Conservation (phyloP, 768 basidiomycete species). For the Hericium coralloides region DNA sequence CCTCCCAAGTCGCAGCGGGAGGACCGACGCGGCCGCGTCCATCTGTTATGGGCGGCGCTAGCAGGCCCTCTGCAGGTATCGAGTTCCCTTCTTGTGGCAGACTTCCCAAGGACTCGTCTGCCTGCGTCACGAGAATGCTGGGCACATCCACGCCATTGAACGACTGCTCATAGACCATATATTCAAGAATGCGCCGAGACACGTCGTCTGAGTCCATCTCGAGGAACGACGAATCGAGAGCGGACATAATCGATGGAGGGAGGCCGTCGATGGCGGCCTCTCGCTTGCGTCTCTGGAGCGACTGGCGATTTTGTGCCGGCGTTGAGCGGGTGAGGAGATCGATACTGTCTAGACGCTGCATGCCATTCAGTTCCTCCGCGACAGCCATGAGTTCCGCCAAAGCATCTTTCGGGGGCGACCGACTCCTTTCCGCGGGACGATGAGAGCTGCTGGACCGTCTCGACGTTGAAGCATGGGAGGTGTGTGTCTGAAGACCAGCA, state of each 20-base stretch:
- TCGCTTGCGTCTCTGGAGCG: neutral
- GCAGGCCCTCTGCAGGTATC: neutral
- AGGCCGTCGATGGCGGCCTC: neutral
- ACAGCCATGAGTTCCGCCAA: slow-evolving; percentile 1
- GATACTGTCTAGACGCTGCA: neutral
- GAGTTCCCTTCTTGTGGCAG: neutral
- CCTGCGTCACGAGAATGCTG: slow-evolving; percentile 1
- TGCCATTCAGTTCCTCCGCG: neutral
- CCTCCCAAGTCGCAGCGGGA: neutral
- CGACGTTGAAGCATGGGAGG: neutral
- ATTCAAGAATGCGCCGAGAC: slow-evolving; percentile 1
- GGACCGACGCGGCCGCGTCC: neutral
- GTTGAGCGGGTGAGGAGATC: neutral
- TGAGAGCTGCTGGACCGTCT: no score
- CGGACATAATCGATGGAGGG: neutral
- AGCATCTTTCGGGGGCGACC: neutral
- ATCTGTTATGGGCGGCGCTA: neutral
- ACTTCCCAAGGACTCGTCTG: neutral
- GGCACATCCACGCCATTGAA: slow-evolving; percentile 1
- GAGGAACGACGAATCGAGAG: neutral
- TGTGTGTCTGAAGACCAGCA: neutral
- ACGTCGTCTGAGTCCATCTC: neutral
- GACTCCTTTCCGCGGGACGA: neutral
- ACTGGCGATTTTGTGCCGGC: neutral
- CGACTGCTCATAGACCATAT: neutral